Evolutionary conservation across 1,284 basidiomycete genomes (phyloP).

Genomic region (Ustilago xerochloae): DNA sequence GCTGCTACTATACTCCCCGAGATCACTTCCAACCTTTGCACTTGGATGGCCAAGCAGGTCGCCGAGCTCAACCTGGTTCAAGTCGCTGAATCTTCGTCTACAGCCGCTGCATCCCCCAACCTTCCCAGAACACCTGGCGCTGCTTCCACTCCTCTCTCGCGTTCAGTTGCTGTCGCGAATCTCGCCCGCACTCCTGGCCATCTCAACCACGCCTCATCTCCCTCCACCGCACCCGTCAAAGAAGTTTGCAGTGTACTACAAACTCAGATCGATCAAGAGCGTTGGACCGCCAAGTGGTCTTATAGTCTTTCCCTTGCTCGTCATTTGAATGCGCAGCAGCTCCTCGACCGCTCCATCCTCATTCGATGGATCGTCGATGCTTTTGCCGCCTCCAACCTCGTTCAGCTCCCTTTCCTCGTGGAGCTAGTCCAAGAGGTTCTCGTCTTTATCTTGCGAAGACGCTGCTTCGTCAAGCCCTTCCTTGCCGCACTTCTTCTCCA

Average conservation of each 20-base stretch:
- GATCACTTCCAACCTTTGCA: slow-evolving; percentile 85
- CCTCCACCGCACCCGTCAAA: slow-evolving; percentile 11
- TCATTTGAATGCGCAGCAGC: slow-evolving; percentile 80
- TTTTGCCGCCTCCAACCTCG: slow-evolving; percentile 69
- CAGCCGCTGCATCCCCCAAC: slow-evolving; percentile 37
- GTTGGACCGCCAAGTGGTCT: slow-evolving; percentile 82
- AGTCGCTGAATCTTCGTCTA: slow-evolving; percentile 31
- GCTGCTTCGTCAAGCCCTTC: slow-evolving; percentile 35
- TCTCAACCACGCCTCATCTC: slow-evolving; percentile 15
- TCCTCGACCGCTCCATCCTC: slow-evolving; percentile 84
- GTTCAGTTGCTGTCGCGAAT: slow-evolving; percentile 22
- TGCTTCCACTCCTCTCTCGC: slow-evolving; percentile 15
- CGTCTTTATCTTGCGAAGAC: slow-evolving; percentile 28
- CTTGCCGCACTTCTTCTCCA: slow-evolving; percentile 27
- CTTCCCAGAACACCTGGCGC: slow-evolving; percentile 27
- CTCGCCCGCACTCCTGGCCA: slow-evolving; percentile 24
- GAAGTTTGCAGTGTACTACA: slow-evolving; percentile 34
- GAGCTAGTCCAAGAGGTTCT: slow-evolving; percentile 46
- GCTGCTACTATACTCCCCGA: slow-evolving; percentile 81
- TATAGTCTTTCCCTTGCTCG: slow-evolving; percentile 77
- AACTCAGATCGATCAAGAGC: slow-evolving; percentile 76
- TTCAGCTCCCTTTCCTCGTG: slow-evolving; percentile 44
- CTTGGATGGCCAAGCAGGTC: slow-evolving; percentile 90
- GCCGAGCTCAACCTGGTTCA: slow-evolving; percentile 74
- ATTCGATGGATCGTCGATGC: slow-evolving; percentile 85